Evolutionary conservation across 2,329 filamentous ascomycete species (phyloP), one percentile per base, ranked within the genome.

Genomic region (Scytalidium lignicola): DNA sequence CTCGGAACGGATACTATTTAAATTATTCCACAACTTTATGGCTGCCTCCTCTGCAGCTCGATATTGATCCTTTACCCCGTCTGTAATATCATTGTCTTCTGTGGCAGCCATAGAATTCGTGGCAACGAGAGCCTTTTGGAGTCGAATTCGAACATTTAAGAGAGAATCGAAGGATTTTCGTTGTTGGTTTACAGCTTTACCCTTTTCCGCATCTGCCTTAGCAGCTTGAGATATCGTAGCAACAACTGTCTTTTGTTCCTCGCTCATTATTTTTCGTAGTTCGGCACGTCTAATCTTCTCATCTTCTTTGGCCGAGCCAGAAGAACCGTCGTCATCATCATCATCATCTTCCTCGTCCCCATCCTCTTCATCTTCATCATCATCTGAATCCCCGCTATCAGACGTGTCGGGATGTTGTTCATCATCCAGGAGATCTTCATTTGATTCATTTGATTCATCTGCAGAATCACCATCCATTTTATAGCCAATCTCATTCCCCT

Each of bases 121-220:
- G 0, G 88, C 85, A 15, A 93, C 79, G 13, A 99, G 71, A 1
- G 88, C 90, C 67, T 96, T 97, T 67, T 99, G 95, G 17, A 99
- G 72, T 52, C 92, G 88, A 62, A 99, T 96, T 18, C 93, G 84
- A 13, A 90, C 80, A 69, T 96, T 95, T 26, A 99, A 78, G 1
- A 97, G 79, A 0, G 88, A 82, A 58, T 97, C 92, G 62, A 96
- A 99, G 1, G 85, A 82, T 53, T 85, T 85, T 46, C 90, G 83
- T 69, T 99, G 93, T 50, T 83, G 75, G 60, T 90, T 92, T 32
- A 99, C 88, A 0, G 92, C 92, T 48, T 79, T 71, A 12, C 93
- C 93, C 68, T 97, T 97, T 40, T 85, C 81, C 3, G 86, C 82
- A 64, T 97, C 93, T 47, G 82, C 82, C 62, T 85, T 83, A 46